Percentiles rank a stretch among this genome's conserved stretches.
These are phyloP conservation scores for Naumovozyma baii DNA, from an alignment of 805 yeast genomes.

Conservation along the genomic window DNA sequence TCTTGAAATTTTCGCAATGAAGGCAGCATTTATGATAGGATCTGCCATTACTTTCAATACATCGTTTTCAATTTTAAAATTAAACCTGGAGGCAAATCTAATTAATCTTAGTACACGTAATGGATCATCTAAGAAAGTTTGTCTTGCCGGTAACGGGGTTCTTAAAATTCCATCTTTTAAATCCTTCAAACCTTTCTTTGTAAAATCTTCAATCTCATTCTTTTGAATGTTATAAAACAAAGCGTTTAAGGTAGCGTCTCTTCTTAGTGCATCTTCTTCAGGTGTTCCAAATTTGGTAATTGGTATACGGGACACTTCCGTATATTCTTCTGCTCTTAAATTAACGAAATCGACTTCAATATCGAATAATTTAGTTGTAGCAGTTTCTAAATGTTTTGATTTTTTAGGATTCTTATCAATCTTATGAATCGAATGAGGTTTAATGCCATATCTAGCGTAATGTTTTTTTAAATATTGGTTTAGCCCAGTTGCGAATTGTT, in stretches of 20 bases:
- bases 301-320: constrained; percentile 82
- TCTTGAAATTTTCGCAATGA: constrained; percentile 68
- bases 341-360: constrained; percentile 92
- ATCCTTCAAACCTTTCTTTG: constrained; percentile 67
- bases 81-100: constrained; percentile 74
- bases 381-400: constrained; percentile 92
- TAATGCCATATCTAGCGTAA: constrained; percentile 25
- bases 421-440: constrained; percentile 50
- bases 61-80: constrained; percentile 51
- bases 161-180: constrained; percentile 59
- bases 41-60: constrained; percentile 59
- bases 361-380: constrained; percentile 78
- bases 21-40: constrained; percentile 44
- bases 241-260: constrained; percentile 95
- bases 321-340: constrained; percentile 76
- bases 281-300: constrained; percentile 71
- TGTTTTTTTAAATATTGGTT: constrained; percentile 38
- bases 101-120: constrained; percentile 76
- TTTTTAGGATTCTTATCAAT: constrained; percentile 91
- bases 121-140: constrained; percentile 92
- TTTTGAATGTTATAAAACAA: constrained; percentile 74
- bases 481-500: constrained; percentile 65
- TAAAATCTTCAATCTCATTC: constrained; percentile 71
- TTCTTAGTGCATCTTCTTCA: constrained; percentile 76
- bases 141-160: constrained; percentile 78